These are phyloP conservation scores for Schoenoplectus triqueter DNA, from an alignment of 202 grass and related monocot genomes.

Conservation along the genomic window DNA sequence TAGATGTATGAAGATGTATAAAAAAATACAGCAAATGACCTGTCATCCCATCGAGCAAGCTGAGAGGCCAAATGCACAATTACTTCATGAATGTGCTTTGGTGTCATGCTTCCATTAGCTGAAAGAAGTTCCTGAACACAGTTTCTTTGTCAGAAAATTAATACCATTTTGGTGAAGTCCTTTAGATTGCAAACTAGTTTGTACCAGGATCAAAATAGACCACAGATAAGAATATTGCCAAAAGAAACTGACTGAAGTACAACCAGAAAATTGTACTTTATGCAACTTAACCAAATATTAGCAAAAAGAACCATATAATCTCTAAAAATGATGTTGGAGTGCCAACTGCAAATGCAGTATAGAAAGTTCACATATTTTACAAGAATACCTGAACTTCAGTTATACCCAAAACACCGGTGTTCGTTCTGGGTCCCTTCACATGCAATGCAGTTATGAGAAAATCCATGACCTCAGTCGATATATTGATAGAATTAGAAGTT, in stretches of 20 bases:
- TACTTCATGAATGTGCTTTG: slow-evolving; percentile 80
- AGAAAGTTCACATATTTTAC: not conserved
- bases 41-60: slow-evolving; percentile 83
- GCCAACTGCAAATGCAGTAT: slow-evolving; percentile 3
- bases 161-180: not conserved
- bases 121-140: slow-evolving; percentile 71
- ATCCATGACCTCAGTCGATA: slow-evolving; percentile 77
- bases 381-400: slow-evolving; percentile 82
- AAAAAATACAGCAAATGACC: slow-evolving; percentile 40
- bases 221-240: not conserved
- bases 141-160: slow-evolving; percentile 33
- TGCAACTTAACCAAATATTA: not conserved
- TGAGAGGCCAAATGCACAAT: slow-evolving; percentile 72
- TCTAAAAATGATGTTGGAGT: not conserved
- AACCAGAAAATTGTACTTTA: not conserved
- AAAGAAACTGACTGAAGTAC: not conserved
- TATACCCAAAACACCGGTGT: slow-evolving; percentile 73
- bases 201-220: not conserved
- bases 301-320: not conserved
- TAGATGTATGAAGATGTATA: slow-evolving; percentile 1
- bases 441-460: slow-evolving; percentile 80
- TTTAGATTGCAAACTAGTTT: not conserved
- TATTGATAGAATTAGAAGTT: not conserved
- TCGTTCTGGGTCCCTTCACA: slow-evolving; percentile 70
- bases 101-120: slow-evolving; percentile 68